These are phyloP conservation scores for Aspergillus ustus DNA, from an alignment of 2,329 filamentous ascomycete species.

Conservation along the genomic window DNA sequence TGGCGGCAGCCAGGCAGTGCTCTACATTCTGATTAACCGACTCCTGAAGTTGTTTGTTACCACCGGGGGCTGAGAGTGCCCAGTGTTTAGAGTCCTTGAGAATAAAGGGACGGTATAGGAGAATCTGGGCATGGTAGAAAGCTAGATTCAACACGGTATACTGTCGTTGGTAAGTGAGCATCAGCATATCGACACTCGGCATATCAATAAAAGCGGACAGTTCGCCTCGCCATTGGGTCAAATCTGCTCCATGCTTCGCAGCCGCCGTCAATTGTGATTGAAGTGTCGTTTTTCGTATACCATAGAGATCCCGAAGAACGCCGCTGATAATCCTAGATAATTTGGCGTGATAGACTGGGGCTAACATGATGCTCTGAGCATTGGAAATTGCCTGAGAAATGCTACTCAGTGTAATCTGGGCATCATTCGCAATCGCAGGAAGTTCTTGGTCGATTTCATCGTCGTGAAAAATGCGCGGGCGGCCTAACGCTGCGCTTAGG, in stretches of 20 bases:
- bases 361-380: slow-evolving; percentile 50
- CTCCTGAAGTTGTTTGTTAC: slow-evolving; percentile 23
- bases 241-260: slow-evolving; percentile 47
- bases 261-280: slow-evolving; percentile 39
- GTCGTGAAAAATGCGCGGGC: slow-evolving; percentile 25
- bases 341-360: slow-evolving; percentile 51
- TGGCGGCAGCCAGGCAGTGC: slow-evolving; percentile 47
- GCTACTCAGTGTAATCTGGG: slow-evolving; percentile 22
- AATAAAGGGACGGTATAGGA: slow-evolving; percentile 39
- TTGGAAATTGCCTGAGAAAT: slow-evolving; percentile 30
- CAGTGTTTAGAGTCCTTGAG: slow-evolving; percentile 31
- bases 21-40: slow-evolving; percentile 28
- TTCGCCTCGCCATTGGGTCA: slow-evolving; percentile 52
- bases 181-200: slow-evolving; percentile 39
- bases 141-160: slow-evolving; percentile 42
- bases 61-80: slow-evolving; percentile 14
- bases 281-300: slow-evolving; percentile 18
- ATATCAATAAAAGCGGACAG: slow-evolving; percentile 41
- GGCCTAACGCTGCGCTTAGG: slow-evolving; percentile 24
- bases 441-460: slow-evolving; percentile 28
- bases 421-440: slow-evolving; percentile 27
- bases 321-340: slow-evolving; percentile 51
- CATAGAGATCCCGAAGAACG: slow-evolving; percentile 52
- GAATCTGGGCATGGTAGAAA: slow-evolving; percentile 40
- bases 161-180: slow-evolving; percentile 55